A percentile compares a stretch with the other conserved stretches of the same genome.
Conservation (phyloP, 164 flowering plant genomes). For the Sextonia rubra region DNA sequence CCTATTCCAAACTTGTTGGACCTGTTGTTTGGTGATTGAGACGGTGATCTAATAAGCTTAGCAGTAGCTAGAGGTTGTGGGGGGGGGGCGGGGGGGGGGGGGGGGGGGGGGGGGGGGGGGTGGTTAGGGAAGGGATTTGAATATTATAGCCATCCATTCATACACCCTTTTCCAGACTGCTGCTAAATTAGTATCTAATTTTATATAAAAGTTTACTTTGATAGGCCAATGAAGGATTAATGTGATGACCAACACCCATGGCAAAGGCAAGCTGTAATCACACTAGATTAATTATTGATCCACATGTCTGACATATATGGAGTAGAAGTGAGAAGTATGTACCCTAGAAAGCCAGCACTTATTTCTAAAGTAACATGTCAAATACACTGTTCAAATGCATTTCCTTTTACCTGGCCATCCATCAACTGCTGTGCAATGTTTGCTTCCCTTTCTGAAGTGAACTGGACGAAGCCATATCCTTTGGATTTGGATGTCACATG, state of each 20-base stretch:
- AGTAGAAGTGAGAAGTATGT: neutral
- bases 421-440: slow-evolving; percentile 44
- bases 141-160: neutral
- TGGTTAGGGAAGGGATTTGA: no score
- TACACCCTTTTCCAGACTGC: neutral
- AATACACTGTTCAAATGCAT: neutral
- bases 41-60: neutral
- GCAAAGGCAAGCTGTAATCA: no score
- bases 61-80: neutral
- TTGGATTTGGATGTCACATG: slow-evolving; percentile 51
- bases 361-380: neutral
- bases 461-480: slow-evolving; percentile 68
- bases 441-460: slow-evolving; percentile 38
- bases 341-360: neutral
- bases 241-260: neutral
- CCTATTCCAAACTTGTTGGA: neutral
- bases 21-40: neutral
- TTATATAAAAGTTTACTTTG: neutral
- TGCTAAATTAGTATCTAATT: neutral
- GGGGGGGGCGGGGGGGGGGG: neutral
- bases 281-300: no score
- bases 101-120: no score
- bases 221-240: neutral
- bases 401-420: slow-evolving; percentile 40
- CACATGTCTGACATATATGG: neutral